Evolutionary conservation across 306 rosid species (phyloP).

Genomic region (Trifolium pratense): DNA sequence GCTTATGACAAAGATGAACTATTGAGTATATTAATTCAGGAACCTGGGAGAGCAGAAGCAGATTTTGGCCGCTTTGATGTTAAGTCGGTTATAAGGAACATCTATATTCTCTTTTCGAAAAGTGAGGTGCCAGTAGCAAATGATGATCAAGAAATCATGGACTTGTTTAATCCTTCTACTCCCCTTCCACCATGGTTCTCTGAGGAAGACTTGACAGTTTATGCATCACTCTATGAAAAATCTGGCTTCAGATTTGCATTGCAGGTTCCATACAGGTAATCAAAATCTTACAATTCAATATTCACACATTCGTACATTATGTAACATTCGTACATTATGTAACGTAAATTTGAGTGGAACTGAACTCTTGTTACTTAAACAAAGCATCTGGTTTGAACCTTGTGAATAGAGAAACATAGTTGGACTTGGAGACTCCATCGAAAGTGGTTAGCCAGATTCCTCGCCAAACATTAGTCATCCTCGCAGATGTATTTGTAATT

Average conservation of each 20-base stretch:
- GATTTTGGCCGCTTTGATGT: slow-evolving; percentile 67
- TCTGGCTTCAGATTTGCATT: slow-evolving; percentile 62
- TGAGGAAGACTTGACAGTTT: slow-evolving; percentile 57
- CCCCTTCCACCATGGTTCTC: slow-evolving; percentile 68
- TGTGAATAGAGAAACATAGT: background rate
- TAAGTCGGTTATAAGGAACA: slow-evolving; percentile 57
- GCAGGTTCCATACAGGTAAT: slow-evolving; percentile 65
- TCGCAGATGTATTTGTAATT: background rate
- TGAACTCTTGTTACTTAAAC: background rate
- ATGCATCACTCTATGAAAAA: slow-evolving; percentile 62
- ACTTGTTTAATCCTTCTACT: slow-evolving; percentile 57
- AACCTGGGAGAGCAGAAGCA: slow-evolving; percentile 64
- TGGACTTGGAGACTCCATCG: background rate
- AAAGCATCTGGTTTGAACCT: background rate
- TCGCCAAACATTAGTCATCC: too few species aligned
- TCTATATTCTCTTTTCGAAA: slow-evolving; percentile 59
- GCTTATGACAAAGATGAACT: background rate
- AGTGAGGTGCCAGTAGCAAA: slow-evolving; percentile 61
- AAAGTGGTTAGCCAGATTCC: background rate
- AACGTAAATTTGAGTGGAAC: background rate
- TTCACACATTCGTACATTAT: background rate
- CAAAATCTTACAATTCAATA: background rate
- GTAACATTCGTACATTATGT: background rate
- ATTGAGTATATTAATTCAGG: slow-evolving; percentile 35
- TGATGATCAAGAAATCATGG: slow-evolving; percentile 66